Evolutionary conservation across 2,329 filamentous ascomycete species (phyloP).

Genomic region (Exophiala xenobiotica): DNA sequence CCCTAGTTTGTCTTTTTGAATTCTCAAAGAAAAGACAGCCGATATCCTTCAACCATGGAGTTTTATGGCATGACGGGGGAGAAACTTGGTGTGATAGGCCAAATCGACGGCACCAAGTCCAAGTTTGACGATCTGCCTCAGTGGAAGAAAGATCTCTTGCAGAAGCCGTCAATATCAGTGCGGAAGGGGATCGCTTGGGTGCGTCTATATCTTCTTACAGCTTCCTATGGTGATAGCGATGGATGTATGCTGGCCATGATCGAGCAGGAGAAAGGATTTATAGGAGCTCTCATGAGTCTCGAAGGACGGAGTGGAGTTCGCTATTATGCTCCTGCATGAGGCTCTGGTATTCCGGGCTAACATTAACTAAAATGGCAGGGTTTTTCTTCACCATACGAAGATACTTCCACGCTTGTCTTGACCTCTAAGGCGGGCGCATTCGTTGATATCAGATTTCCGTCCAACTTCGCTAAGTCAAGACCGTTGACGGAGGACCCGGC

Average conservation of each 20-base stretch:
- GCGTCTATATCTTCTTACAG: slow-evolving; percentile 6
- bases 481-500: slow-evolving; percentile 17
- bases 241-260: no score
- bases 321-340: no score
- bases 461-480: slow-evolving; percentile 5
- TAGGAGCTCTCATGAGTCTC: no score
- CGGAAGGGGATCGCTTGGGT: slow-evolving; percentile 29
- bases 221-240: no score
- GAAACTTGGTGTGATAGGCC: slow-evolving; percentile 25
- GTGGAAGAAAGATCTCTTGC: slow-evolving; percentile 27
- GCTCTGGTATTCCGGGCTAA: no score
- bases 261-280: no score
- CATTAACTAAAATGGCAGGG: no score
- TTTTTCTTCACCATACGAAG: slow-evolving; percentile 27
- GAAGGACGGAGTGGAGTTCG: no score
- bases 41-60: slow-evolving; percentile 16
- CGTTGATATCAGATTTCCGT: slow-evolving; percentile 30
- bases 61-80: slow-evolving; percentile 29
- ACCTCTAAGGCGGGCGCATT: slow-evolving; percentile 23
- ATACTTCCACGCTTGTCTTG: slow-evolving; percentile 29
- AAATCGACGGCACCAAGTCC: background rate
- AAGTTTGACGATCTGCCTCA: slow-evolving; percentile 20
- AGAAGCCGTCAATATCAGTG: slow-evolving; percentile 28
- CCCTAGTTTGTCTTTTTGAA: no score
- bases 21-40: no score